Conservation (phyloP, 129 eudicot genomes). For the Flaveria ramosissima region DNA sequence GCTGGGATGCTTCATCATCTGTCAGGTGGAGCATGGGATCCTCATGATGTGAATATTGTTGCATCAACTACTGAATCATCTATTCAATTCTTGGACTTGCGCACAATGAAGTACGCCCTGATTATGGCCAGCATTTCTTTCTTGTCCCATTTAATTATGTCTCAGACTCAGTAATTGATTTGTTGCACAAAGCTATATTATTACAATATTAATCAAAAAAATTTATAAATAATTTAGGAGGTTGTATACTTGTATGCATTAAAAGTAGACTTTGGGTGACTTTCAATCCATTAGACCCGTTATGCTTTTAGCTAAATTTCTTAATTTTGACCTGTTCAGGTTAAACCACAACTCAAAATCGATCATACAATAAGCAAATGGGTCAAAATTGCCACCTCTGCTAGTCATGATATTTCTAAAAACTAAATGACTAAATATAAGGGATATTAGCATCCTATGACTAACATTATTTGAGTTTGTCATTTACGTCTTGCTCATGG, state of each 20-base stretch:
- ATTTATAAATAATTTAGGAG: background rate
- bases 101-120: constrained; percentile 87
- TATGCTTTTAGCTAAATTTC: background rate
- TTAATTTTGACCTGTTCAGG: background rate
- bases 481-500: constrained; percentile 10
- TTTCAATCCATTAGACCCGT: background rate
- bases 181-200: too few relatives aligned
- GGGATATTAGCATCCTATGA: background rate
- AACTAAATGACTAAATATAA: background rate
- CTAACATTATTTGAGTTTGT: constrained; percentile 10
- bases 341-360: background rate
- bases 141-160: constrained; percentile 24
- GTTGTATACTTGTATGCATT: constrained; percentile 2
- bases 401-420: background rate
- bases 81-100: constrained; percentile 85
- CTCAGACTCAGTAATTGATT: too few relatives aligned
- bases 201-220: too few relatives aligned
- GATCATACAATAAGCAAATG: background rate
- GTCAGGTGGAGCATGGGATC: constrained; percentile 99
- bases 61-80: constrained; percentile 87
- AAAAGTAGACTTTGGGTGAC: background rate
- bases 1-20: constrained; percentile 86
- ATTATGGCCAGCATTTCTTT: constrained; percentile 3
- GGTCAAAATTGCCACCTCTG: background rate
- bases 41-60: constrained; percentile 77